A percentile compares a stretch with the other conserved stretches of the same genome.
Conservation (phyloP, 371 early-diverging fungal species). For the Apophysomyces sp. region DNA sequence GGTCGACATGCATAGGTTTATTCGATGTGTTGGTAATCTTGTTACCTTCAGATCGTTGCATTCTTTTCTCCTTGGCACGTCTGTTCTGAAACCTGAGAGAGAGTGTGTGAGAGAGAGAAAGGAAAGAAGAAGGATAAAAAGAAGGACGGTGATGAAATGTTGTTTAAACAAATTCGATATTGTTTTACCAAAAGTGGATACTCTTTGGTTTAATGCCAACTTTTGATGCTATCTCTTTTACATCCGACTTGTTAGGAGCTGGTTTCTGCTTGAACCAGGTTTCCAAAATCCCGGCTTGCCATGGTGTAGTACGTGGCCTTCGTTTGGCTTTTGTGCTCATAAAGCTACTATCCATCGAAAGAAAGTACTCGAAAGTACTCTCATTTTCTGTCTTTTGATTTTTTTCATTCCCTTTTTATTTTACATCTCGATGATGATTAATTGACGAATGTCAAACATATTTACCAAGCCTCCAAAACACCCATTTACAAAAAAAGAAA, state of each 20-base stretch:
- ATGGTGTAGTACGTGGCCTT: constrained; percentile 10
- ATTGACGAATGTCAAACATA: neutral
- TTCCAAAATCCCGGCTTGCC: constrained; percentile 1
- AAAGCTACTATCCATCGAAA: neutral
- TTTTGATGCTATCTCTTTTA: constrained; percentile 12
- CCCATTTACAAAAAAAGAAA: neutral
- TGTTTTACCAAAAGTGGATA: constrained; percentile 34
- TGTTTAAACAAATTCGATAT: too few relatives aligned
- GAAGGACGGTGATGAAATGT: neutral
- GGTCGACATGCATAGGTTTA: neutral
- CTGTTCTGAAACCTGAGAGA: constrained; percentile 32
- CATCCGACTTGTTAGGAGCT: constrained; percentile 18
- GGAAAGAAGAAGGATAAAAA: neutral
- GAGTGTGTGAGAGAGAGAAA: neutral
- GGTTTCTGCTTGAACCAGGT: constrained; percentile 14
- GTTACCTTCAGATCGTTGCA: neutral
- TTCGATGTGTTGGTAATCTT: neutral
- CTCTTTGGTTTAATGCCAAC: constrained; percentile 22
- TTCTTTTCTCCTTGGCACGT: constrained; percentile 26
- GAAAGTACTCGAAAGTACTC: too few relatives aligned
- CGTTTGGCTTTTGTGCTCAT: constrained; percentile 9
- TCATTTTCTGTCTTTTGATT: neutral
- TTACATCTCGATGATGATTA: neutral
- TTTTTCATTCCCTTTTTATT: neutral
- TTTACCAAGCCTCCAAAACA: neutral